Evolutionary conservation across 1,139 yeast species (phyloP), one percentile per base, ranked within the genome.

Genomic region (Saccharomyces hybrid): DNA sequence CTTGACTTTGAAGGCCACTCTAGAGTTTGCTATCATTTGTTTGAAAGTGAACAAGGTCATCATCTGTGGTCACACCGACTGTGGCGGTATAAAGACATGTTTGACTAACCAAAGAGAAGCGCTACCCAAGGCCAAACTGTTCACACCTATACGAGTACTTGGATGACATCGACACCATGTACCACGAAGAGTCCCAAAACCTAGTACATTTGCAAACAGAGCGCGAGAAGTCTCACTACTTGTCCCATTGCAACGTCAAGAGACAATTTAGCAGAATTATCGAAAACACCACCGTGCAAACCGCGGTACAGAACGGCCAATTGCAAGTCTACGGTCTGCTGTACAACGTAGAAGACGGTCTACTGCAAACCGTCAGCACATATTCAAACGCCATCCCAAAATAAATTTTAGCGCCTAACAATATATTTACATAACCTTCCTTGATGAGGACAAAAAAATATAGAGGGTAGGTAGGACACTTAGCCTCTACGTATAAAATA

Each of bases 21-120:
- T 93, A 48, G 97, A 93, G 70, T 89, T 90, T 66, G 97, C 97
- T 2, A 82, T 93, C 59, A 93, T 89, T 64, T 91, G 86, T 19
- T 77, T 93, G 60, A 86, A 88, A 67, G 96, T 95, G 41, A 79
- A 78, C 61, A 89, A 88, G 66, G 83, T 93, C 57, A 79, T 93
- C 56, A 88, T 93, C 8, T 90, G 97, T 72, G 99, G 99, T n/a
- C 99, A 93, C 74, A 88, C 96, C 38, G 96, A 90, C 72, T 93
- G 99, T 76, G 98, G 98, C 52, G 99, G 98, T 32, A 83, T 90
- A 56, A 86, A 91, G 84, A 93, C 97, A 26, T 85, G 95, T 16
- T 73, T 93, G 56, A 79, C 86, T 4, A 78, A 82, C 57, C 82
- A 84, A 51, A 55, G 65, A 41, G 58, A 61, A 63, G 80, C 81